A percentile compares a stretch with the other conserved stretches of the same genome.
Conservation (phyloP, 306 rosid species). For the Herpetospermum pedunculosum region DNA sequence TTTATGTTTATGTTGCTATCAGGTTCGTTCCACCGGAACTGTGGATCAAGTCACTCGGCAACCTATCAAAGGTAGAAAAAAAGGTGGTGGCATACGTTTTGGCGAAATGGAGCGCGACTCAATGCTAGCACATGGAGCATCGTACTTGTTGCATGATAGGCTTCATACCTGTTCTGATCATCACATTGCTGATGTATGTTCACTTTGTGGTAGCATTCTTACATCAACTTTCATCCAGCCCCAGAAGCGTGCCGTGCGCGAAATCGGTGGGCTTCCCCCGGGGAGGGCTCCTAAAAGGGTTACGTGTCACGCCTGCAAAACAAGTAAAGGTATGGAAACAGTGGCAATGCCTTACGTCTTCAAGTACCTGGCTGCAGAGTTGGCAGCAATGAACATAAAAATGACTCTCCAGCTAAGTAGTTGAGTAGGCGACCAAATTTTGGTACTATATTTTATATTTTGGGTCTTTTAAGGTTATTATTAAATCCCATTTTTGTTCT, state of each 20-base stretch:
- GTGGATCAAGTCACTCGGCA: conserved; percentile 71
- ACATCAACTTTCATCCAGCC: conserved; percentile 44
- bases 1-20: conserved; percentile 1
- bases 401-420: conserved; percentile 54
- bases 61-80: conserved; percentile 81
- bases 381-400: conserved; percentile 90
- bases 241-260: conserved; percentile 29
- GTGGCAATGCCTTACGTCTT: conserved; percentile 94
- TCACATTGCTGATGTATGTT: conserved; percentile 87
- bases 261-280: conserved; percentile 56
- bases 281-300: conserved; percentile 49
- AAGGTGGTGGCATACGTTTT: conserved; percentile 93
- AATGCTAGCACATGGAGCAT: conserved; percentile 94
- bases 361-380: conserved; percentile 82
- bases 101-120: conserved; percentile 99
- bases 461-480: neutral
- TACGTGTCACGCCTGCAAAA: conserved; percentile 53
- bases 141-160: conserved; percentile 82
- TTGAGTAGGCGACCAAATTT: conserved; percentile 9
- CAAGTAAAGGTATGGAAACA: conserved; percentile 83
- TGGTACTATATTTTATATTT: neutral
- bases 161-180: conserved; percentile 86
- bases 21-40: conserved; percentile 92
- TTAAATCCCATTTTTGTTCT: neutral
- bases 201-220: conserved; percentile 76